Evolutionary conservation across 345 rosid species (phyloP), one percentile per base, ranked within the genome.

Genomic region (Dimocarpus longan): DNA sequence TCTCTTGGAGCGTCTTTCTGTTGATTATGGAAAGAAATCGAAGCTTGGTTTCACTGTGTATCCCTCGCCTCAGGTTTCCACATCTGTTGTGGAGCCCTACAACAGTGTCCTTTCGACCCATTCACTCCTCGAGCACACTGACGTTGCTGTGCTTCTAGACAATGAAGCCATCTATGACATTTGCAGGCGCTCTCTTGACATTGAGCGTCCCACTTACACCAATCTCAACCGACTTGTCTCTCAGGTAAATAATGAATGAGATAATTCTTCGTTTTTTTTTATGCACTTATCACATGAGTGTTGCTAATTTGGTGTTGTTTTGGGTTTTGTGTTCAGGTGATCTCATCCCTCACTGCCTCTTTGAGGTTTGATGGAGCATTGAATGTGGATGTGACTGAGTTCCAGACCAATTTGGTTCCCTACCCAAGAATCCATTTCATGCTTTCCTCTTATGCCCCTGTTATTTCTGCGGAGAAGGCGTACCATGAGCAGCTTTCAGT

Each of bases 391-490:
- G 92, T 89, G 69, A 89, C 90, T 1, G 92, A 89, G 82, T 89
- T 89, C 89, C 90, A 89, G 84, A 89, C 90, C 69, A 89, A 89
- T 85, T 79, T 89, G 72, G 90, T 89, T 44, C 92, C 92, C 5
- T 87, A 89, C 82, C 90, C 90, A 1, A 85, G 92, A 77, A 89
- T 89, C 83, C 92, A 89, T 70, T 89, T 89, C 78, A 89, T 89
- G 92, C 89, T 89, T 78, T 89, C 89, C 63, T 89, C 92, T 3
- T 87, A 85, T 74, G 92, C 92, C 15, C 92, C 92, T 0, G 92
- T 89, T 44, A 89, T 89, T 72, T 89, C 92, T 0, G 86, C 89
- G 2, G 91, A 83, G 81, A 86, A 88, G 80, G 91, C 89, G 0
- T 86, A 84, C 73, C 92, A 87, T 39, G 92, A 89, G 82, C 92